phyloP scores from a whole-genome alignment of 805 yeast genomes.

The Schwanniomyces polymorphus region DNA sequence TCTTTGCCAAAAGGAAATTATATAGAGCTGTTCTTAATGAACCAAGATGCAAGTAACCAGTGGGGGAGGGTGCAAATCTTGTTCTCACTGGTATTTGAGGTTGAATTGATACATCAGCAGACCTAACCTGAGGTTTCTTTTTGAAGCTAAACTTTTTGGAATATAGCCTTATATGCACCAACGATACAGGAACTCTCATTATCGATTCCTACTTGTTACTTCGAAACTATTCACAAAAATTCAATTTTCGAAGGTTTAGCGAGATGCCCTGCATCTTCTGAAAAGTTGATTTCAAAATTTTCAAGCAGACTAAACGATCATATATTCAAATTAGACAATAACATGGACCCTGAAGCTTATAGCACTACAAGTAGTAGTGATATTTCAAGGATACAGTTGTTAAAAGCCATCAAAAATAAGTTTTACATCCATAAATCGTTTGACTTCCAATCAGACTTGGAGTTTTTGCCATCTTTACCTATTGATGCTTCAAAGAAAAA shows the following conservation, averaged over 20 bases:
- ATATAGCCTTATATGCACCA: slow-evolving; percentile 2
- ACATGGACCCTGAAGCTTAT: neutral
- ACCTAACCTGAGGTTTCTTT: neutral
- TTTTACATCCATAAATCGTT: slow-evolving; percentile 67
- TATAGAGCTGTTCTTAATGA: slow-evolving; percentile 91
- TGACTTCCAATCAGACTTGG: slow-evolving; percentile 69
- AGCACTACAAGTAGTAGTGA: neutral
- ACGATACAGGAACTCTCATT: neutral
- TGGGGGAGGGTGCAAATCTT: slow-evolving; percentile 97
- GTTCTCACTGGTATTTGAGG: slow-evolving; percentile 69
- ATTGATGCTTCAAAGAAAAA: slow-evolving; percentile 1
- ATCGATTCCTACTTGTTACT: neutral
- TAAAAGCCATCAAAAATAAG: slow-evolving; percentile 41
- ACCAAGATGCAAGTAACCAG: slow-evolving; percentile 93
- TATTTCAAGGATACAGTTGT: slow-evolving; percentile 8
- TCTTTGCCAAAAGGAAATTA: slow-evolving; percentile 77
- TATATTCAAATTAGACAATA: neutral
- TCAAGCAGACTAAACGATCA: neutral
- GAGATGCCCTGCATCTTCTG: slow-evolving; percentile 2
- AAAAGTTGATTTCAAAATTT: neutral
- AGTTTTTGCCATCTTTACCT: slow-evolving; percentile 44
- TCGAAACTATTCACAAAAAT: neutral
- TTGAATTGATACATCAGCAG: slow-evolving; percentile 22
- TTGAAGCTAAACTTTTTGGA: slow-evolving; percentile 7
- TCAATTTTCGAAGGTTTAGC: neutral